Conservation (phyloP, 352 stramenopile genomes). For the Phytopythium delawarense region DNA sequence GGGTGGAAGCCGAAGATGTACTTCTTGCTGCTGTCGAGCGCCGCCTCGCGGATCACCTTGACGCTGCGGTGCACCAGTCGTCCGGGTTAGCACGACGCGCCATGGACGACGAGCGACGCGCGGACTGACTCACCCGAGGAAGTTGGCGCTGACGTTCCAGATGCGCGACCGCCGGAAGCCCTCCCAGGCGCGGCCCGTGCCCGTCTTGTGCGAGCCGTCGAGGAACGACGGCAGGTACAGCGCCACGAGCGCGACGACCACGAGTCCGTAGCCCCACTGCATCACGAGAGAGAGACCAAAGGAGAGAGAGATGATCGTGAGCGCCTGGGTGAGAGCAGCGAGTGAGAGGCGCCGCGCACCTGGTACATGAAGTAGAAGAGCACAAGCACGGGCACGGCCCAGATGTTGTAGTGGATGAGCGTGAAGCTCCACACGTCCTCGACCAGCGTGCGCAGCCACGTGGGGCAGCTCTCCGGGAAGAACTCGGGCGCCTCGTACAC, state of each 20-base stretch:
- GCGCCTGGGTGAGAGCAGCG: neutral
- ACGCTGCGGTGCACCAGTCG: constrained; percentile 13
- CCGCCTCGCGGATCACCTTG: constrained; percentile 62
- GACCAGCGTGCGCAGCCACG: constrained; percentile 36
- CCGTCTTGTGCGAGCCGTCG: constrained; percentile 48
- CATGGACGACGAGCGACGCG: neutral
- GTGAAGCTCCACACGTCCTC: constrained; percentile 54
- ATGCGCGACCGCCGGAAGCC: constrained; percentile 36
- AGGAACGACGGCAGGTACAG: constrained; percentile 67
- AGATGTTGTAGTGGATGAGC: constrained; percentile 77
- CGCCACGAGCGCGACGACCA: constrained; percentile 45
- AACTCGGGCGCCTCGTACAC: constrained; percentile 42
- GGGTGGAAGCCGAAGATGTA: constrained; percentile 77
- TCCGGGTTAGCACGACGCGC: neutral
- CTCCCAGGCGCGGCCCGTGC: constrained; percentile 47
- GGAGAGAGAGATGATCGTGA: neutral
- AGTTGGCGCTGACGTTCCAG: constrained; percentile 50
- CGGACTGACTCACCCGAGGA: constrained; percentile 24
- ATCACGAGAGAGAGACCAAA: neutral
- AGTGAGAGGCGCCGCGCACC: constrained; percentile 11
- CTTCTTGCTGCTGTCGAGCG: constrained; percentile 57
- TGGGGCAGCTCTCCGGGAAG: constrained; percentile 33
- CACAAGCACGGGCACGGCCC: constrained; percentile 36
- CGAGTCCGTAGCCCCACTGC: constrained; percentile 44
- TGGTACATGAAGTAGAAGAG: constrained; percentile 66